These are phyloP conservation scores for Hippophae gyantsensis DNA, from an alignment of 306 rosid genomes.

Conservation along the genomic window DNA sequence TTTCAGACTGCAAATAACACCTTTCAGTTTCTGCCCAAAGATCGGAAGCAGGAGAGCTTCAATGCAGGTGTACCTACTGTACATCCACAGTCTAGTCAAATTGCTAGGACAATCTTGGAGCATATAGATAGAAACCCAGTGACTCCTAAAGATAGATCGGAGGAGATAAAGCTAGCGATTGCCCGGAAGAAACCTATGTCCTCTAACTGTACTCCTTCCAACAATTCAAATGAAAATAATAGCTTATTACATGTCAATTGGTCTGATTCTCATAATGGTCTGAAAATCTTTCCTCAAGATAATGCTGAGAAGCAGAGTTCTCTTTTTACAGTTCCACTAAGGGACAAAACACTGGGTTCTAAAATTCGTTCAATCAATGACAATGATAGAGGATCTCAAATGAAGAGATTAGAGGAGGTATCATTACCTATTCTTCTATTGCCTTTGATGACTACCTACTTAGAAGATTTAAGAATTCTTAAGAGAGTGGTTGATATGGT, in stretches of 20 bases:
- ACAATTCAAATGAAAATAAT: conserved; percentile 32
- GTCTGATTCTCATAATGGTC: conserved; percentile 25
- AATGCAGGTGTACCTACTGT: conserved; percentile 34
- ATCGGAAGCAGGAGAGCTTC: conserved; percentile 27
- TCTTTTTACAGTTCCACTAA: conserved; percentile 24
- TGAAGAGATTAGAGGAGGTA: conserved; percentile 11
- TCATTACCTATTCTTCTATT: neutral
- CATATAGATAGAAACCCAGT: conserved; percentile 64
- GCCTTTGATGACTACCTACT: neutral
- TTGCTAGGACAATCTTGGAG: conserved; percentile 80
- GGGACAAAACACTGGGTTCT: conserved; percentile 23
- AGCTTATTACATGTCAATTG: conserved; percentile 23
- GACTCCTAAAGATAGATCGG: conserved; percentile 66
- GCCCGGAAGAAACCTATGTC: conserved; percentile 49
- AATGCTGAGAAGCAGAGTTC: conserved; percentile 28
- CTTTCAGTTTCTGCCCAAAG: conserved; percentile 19
- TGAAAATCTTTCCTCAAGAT: conserved; percentile 20
- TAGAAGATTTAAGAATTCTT: neutral
- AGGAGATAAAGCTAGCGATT: conserved; percentile 60
- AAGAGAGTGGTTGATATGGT: neutral
- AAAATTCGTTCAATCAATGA: conserved; percentile 24
- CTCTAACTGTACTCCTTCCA: conserved; percentile 23
- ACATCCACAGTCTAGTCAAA: conserved; percentile 55
- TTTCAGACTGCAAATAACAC: conserved; percentile 21
- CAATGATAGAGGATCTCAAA: neutral